Base-by-base conservation (phyloP, 2,329 filamentous ascomycete genomes). In the Colletotrichum aenigma region DNA sequence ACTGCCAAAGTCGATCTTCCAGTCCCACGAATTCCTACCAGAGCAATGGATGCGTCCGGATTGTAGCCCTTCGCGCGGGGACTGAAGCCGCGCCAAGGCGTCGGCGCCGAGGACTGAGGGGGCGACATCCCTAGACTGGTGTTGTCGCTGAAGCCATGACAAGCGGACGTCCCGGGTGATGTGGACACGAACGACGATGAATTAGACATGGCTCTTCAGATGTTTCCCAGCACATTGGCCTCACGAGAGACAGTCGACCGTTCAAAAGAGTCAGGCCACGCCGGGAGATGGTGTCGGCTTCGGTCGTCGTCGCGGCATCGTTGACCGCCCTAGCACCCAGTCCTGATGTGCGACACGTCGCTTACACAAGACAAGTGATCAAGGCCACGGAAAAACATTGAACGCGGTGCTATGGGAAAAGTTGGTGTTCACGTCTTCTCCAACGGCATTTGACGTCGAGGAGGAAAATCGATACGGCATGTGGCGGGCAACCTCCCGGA, bases 1-100 rank as follows among this genome's bases (percentile, higher is more conserved):
- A 96, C 90, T 13, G 93, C 94, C 16, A 96, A 85, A 4, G 93
- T 95, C 4, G 93, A 93, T 82, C 95, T 96, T 18, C 94, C 94
- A 6, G 93, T 91, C 16, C 94, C 94, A 15, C 93, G 91, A 72
- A 95, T 91, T 2, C 94, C 94, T 21, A 94, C 89, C 24, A 96
- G 87, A 7, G 95, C 90, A 70, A 96, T 91, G 2, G 94, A 95
- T 2, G 93, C 92, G 86, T 94, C 89, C 13, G 18, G 64, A 15
- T 66, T 24, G 28, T 34, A 66, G 24, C 9, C n/a, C 38, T 21
- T 38, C 7, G 26, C 38, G 13, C 34, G 21, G 21, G 38, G 64
- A 13, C 6, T 21, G 38, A 55, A 66, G 34, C 26, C 36, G 8
- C 24, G 26, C 64, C 64, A 34, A n/a, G 43, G 9, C 30, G 62